Evolutionary conservation across 768 basidiomycete genomes (phyloP), one percentile per base, ranked within the genome.

Genomic region (Tricholoma matsutake): DNA sequence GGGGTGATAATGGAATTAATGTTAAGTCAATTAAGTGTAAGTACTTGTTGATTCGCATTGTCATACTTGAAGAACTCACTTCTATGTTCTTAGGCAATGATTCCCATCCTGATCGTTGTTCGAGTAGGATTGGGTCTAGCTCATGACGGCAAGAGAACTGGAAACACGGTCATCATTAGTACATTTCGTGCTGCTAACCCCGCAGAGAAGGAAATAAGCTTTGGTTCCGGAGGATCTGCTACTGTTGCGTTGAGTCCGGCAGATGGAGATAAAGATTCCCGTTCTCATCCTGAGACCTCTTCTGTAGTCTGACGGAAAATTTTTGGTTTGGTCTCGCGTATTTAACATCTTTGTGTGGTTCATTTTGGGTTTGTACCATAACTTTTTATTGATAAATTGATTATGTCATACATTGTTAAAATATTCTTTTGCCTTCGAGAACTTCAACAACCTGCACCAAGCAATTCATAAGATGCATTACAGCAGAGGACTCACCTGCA

Each of bases 1-100:
- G 69, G 70, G 22, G 68, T 71, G 4, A 70, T 71, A 11, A 61
- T 70, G 62, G 71, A 72, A 47, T 61, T 71, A 20, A 68, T 71
- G 56, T 56, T 69, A 6, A 62, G 62, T 22, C 71, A 72, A 55
- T 56, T 72, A 31, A 69, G 69, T 39, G 71, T 72, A 54, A 25
- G 69, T 63, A 7, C 10, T 57, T 54, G 10, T 53, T 11, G 35
- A 5, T 28, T 39, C 25, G 34, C 20, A 6, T 2, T 56, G 7
- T 20, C 54, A 35, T n/a, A 37, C 43, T 53, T 39, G 16, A 45
- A 45, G 18, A 45, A 35, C 28, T 18, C 11, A 31, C 8, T 34
- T 39, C 18, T 9, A 8, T 18, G 11, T 22, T 7, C 10, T 37
- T 25, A 64, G 66, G 64, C 64, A 34, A 67, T 69, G 52, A 63